Base-by-base conservation (phyloP, 1,284 basidiomycete genomes). In the Ceraceosorus guamensis region DNA sequence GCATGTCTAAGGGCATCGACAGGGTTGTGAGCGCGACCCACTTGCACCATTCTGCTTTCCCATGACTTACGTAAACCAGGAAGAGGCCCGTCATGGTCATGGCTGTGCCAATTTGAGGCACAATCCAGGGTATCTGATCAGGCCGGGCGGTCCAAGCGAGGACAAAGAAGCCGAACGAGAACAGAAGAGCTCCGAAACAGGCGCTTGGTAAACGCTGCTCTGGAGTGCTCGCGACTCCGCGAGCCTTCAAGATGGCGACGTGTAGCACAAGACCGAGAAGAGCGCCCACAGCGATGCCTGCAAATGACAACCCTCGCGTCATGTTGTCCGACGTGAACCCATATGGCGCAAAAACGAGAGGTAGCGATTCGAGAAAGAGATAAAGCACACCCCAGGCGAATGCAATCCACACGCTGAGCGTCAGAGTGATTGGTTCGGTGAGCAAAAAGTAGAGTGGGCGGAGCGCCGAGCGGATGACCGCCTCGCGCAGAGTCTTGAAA, bases 381-480 rank as follows among this genome's bases (percentile, higher is more conserved):
- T 75, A 75, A 50, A 68, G 63, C 24, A 62, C 53, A 3, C 65
- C 69, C 72, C 72, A 75, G 24, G 67, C 67, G 55, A 73, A 69
- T 43, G 68, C 64, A 32, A 74, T 75, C 64, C 62, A 73, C 47
- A 71, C 51, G 64, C 39, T 76, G 53, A 66, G 78, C 64, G 35
- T 76, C 53, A 64, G 79, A 87, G 89, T 86, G 35, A 88, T 81
- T 0, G 87, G 87, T 67, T 91, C 89, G 0, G 87, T 87, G 37
- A 83, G 75, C 33, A 69, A 57, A 3, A 61, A 63, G 0, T 85
- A 80, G 45, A 87, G 63, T 10, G 87, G 85, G 30, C 87, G 79
- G 0, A 84, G 86, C 66, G 83, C 85, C 5, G 84, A 84, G 50
- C 84, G 82, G 63, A 79, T 82, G 56, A 88, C 83, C 46, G 45